Evolutionary conservation across 306 rosid genomes (phyloP).

Genomic region (Hippophae rhamnoides): DNA sequence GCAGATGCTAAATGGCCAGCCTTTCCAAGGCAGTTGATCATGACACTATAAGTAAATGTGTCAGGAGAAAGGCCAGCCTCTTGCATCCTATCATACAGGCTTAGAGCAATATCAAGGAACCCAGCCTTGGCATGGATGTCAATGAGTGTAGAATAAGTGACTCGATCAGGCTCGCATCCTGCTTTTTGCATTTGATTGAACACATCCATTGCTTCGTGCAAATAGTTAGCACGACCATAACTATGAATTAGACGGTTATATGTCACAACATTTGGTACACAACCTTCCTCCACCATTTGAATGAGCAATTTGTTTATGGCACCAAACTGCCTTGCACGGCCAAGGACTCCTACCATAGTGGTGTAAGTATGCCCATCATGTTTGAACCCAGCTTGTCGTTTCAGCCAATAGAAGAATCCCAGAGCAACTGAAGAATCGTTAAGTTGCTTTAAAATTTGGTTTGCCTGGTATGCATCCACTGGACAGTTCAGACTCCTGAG

Average conservation of each 20-base stretch:
- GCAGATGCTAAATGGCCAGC: constrained; percentile 82
- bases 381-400: constrained; percentile 53
- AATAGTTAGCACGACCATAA: constrained; percentile 89
- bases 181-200: constrained; percentile 74
- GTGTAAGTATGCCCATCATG: constrained; percentile 92
- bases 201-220: constrained; percentile 65
- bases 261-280: constrained; percentile 84
- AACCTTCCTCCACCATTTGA: constrained; percentile 86
- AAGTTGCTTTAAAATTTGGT: constrained; percentile 78
- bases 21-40: constrained; percentile 91
- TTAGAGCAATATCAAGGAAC: constrained; percentile 71
- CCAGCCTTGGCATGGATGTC: constrained; percentile 97
- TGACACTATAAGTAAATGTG: constrained; percentile 93
- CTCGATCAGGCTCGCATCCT: constrained; percentile 82
- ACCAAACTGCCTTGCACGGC: constrained; percentile 81
- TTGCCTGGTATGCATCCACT: constrained; percentile 76
- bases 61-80: constrained; percentile 83
- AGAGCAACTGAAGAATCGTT: constrained; percentile 70
- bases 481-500: constrained; percentile 46
- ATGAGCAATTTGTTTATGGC: constrained; percentile 53
- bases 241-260: constrained; percentile 85
- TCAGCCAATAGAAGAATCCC: constrained; percentile 74
- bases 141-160: constrained; percentile 86
- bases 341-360: constrained; percentile 90
- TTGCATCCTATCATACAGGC: constrained; percentile 80